Percentiles rank a stretch among this genome's conserved stretches.
These are phyloP conservation scores for Avena sativa DNA, from an alignment of 176 grass and related monocot species.

Conservation along the genomic window DNA sequence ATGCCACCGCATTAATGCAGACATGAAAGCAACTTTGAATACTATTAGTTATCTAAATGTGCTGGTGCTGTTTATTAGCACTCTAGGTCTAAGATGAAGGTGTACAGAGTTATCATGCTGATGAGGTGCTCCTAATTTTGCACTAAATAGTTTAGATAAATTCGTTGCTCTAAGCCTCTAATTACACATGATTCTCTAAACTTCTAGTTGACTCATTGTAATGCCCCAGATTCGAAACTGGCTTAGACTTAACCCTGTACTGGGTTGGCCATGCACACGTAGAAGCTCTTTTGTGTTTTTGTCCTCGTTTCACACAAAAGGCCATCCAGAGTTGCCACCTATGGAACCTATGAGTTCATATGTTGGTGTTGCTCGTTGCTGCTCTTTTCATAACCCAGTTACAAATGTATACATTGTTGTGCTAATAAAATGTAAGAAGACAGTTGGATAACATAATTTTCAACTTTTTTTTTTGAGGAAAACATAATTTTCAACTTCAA, in stretches of 20 bases:
- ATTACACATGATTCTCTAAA: not conserved
- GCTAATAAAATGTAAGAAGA: not conserved
- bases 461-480: not conserved
- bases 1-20: conserved; percentile 33
- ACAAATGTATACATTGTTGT: conserved; percentile 4
- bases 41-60: conserved; percentile 23
- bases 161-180: not conserved
- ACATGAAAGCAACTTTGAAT: not conserved
- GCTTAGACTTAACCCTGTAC: too few relatives aligned
- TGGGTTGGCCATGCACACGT: too few relatives aligned
- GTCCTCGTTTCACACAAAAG: too few relatives aligned
- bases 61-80: conserved; percentile 16
- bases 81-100: conserved; percentile 1
- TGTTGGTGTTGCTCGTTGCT: not conserved
- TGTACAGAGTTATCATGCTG: not conserved
- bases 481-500: conserved; percentile 13
- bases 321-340: too few relatives aligned
- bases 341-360: too few relatives aligned
- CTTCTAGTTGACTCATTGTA: not conserved
- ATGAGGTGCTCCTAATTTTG: conserved; percentile 31
- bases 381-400: not conserved
- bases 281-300: too few relatives aligned
- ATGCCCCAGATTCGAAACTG: too few relatives aligned
- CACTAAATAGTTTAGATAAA: conserved; percentile 14
- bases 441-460: conserved; percentile 4